These are phyloP conservation scores for Rachicladosporium sp. DNA, from an alignment of 2,329 filamentous ascomycete genomes.

Conservation along the genomic window DNA sequence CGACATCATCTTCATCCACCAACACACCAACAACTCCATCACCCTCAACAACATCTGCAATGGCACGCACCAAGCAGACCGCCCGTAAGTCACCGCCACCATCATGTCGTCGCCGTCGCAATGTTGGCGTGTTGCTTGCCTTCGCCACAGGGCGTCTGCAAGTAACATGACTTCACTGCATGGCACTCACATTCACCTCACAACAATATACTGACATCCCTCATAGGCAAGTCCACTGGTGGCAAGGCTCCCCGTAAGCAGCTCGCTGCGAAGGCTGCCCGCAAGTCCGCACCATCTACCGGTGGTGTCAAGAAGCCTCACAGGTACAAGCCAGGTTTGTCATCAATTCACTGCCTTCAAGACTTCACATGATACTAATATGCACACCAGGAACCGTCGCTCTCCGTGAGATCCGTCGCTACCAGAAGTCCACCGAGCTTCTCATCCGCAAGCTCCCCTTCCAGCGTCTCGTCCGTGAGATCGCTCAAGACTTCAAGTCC, in stretches of 20 bases:
- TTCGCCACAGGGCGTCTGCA: constrained; percentile 5
- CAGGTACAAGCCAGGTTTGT: constrained; percentile 40
- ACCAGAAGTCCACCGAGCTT: constrained; percentile 82
- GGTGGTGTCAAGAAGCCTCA: constrained; percentile 53
- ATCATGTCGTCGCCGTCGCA: constrained; percentile 51
- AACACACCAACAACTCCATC: constrained; percentile 22
- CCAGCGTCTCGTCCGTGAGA: constrained; percentile 66
- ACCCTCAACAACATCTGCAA: constrained; percentile 22
- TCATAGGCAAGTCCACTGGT: constrained; percentile 59
- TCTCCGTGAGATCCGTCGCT: constrained; percentile 79
- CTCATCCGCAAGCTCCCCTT: constrained; percentile 72
- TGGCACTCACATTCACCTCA: constrained; percentile 7
- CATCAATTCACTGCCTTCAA: constrained; percentile 7
- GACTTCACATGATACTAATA: constrained; percentile 12
- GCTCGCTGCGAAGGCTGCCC: constrained; percentile 97
- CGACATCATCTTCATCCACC: constrained; percentile 10
- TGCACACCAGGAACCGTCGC: constrained; percentile 58
- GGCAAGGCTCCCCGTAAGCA: constrained; percentile 77
- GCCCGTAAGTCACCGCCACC: constrained; percentile 35
- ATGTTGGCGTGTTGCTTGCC: constrained; percentile 25
- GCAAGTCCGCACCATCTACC: constrained; percentile 95
- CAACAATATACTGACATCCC: constrained; percentile 22
- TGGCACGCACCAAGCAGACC: constrained; percentile 46
- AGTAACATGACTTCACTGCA: constrained; percentile 10
- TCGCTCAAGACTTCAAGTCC: constrained; percentile 51